phyloP scores from a whole-genome alignment of 257 asterid species.

The Gentiana straminea region DNA sequence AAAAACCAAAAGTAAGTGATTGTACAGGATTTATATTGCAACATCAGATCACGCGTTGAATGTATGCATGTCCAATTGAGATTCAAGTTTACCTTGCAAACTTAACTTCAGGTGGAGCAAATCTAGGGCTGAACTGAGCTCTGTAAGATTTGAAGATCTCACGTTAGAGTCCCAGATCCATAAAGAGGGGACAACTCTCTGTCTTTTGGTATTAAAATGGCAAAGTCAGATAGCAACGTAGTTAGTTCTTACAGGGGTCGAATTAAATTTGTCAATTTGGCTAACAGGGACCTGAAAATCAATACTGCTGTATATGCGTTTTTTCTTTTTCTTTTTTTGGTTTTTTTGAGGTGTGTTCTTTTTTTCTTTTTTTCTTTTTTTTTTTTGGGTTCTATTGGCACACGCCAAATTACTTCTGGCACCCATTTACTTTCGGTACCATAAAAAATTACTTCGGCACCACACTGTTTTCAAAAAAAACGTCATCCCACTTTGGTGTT shows the following conservation, averaged over 20 bases:
- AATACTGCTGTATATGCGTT: neutral
- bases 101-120: slow-evolving; percentile 5
- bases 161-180: neutral
- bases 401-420: too few species aligned
- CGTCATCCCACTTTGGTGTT: too few species aligned
- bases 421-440: too few species aligned
- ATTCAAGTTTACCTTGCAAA: slow-evolving; percentile 1
- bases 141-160: slow-evolving; percentile 17
- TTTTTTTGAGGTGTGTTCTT: neutral
- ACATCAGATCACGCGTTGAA: slow-evolving; percentile 6
- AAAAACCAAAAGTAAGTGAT: neutral
- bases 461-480: too few species aligned
- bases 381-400: too few species aligned
- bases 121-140: slow-evolving; percentile 6
- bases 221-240: neutral
- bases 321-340: neutral
- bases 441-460: too few species aligned
- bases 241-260: neutral
- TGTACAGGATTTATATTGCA: neutral
- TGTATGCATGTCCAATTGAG: neutral
- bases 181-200: too few species aligned
- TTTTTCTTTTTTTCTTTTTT: too few species aligned
- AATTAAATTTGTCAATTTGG: slow-evolving; percentile 1
- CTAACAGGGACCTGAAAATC: neutral
- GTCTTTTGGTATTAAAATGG: too few species aligned